Evolutionary conservation across 2,329 filamentous ascomycete genomes (phyloP), one percentile per base, ranked within the genome.

Genomic region (Pyricularia sp.): DNA sequence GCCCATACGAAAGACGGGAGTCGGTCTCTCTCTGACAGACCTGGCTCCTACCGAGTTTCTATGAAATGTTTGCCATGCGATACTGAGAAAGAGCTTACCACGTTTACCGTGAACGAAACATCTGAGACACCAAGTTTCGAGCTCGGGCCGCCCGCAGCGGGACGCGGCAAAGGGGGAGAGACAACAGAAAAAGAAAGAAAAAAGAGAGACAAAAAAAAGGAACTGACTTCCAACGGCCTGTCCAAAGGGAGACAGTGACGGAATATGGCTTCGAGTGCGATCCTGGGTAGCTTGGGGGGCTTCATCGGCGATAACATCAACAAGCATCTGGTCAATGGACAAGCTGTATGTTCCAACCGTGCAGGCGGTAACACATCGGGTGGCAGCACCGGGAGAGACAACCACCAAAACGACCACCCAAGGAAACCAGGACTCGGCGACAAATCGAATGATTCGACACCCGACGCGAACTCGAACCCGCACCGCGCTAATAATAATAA

Each of bases 121-220:
- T 26, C 59, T 63, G 59, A 63, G 33, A 66, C 65, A 66, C 65
- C 36, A 36, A 20, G 23, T 33, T 66, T 33, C 33, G 26, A 42
- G 65, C 65, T 55, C 25, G 65, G 33, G 50, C 50, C 50, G 65
- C 33, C 33, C 65, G 65, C 65, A 66, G 65, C 65, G 65, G 33
- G 67, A 61, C 31, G 42, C 31, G 67, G 55, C 64, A 70, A 64
- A 74, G 70, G 33, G 69, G 70, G 59, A 70, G 25, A 28, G 42
- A 66, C 20, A 66, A 5, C 17, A 66, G 11, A 33, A 20, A 20
- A 71, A 71, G 59, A 69, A 71, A 71, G 73, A 74, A 74, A 72
- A 71, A 61, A 69, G 70, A 72, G 33, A 42, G 42, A 25, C 14
- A 36, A 4, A 33, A 10, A 71, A 71, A 36, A 36, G 9, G n/a